These are phyloP conservation scores for Fusarium sp. DNA, from an alignment of 2,329 filamentous ascomycete genomes.

Conservation along the genomic window DNA sequence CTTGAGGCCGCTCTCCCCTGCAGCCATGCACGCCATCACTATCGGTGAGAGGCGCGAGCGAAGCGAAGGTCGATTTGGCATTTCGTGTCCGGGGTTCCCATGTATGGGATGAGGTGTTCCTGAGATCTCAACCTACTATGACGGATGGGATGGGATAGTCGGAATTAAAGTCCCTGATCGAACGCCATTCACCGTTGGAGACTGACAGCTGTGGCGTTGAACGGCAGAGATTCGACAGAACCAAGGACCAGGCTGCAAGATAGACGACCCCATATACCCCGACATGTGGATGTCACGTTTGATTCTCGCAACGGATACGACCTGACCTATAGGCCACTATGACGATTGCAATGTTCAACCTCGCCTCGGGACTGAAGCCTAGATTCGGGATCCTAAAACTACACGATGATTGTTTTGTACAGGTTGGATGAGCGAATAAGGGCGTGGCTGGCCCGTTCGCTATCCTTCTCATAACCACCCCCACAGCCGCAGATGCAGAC, in stretches of 20 bases:
- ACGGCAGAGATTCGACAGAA: neutral
- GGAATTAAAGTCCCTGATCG: neutral
- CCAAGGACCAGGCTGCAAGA: neutral
- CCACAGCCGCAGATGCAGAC: slow-evolving; percentile 22
- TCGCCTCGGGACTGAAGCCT: slow-evolving; percentile 25
- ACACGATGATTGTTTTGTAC: slow-evolving; percentile 45
- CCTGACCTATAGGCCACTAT: slow-evolving; percentile 2
- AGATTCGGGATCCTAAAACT: slow-evolving; percentile 43
- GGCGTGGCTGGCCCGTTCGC: slow-evolving; percentile 21
- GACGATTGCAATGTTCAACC: slow-evolving; percentile 17
- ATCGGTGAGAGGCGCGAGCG: neutral
- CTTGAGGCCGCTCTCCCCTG: slow-evolving; percentile 12
- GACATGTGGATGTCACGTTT: slow-evolving; percentile 1
- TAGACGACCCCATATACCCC: slow-evolving; percentile 1
- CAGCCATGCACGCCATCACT: slow-evolving; percentile 7
- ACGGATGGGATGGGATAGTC: neutral
- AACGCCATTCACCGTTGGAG: slow-evolving; percentile 7
- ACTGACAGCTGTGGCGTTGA: slow-evolving; percentile 1
- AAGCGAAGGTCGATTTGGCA: slow-evolving; percentile 12
- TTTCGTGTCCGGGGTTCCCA: slow-evolving; percentile 32
- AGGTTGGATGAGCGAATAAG: slow-evolving; percentile 28
- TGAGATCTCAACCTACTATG: slow-evolving; percentile 18
- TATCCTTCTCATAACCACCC: slow-evolving; percentile 35
- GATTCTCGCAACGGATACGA: slow-evolving; percentile 12
- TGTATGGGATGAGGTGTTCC: slow-evolving; percentile 20